Base-by-base conservation (phyloP, 257 asterid genomes). In the Solanum pennellii region DNA sequence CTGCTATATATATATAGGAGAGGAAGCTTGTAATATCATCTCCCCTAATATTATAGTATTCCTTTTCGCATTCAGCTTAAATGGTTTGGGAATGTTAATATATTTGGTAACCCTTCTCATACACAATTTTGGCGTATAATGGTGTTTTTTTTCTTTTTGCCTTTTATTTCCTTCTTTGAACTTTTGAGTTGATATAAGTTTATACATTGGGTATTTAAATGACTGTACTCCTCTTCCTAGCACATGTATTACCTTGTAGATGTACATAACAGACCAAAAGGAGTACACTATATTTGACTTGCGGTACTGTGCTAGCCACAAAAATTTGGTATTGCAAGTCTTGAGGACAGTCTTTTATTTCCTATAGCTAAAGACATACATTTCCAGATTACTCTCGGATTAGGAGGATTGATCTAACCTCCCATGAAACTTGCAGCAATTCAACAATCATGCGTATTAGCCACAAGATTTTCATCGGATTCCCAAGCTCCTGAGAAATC, bases 401-500 rank as follows among this genome's bases (percentile, higher is more conserved):
- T 80, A 80, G 85, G 68, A 80, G 68, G 85, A 47, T 80, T 44
- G 85, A 80, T 80, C 85, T 29, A 80, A 80, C 44, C 44, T 47
- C 31, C 44, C 85, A 29, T 80, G 85, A 49, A 80, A 29, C 68
- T 80, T 80, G 68, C 29, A 80, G 69, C 62, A 80, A 80, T 80
- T 27, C 85, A 29, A 47, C 42, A 80, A 47, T 65, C 35, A 41
- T 72, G 49, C 44, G 29, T 80, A 52, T 71, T 41, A 39, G 35
- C 83, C 59, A 44, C 60, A 41, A 12, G 21, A 49, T 27, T 71
- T n/a, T 91, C 88, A 91, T 59, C 84, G 91, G 45, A 89, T 91
- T n/a, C 86, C 91, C 88, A 89, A 71, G 76, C 89, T 91, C 89
- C 92, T 91, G 90, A 59, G 29, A 45, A 35, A 65, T 71, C 37